Base-by-base conservation (phyloP, 805 yeast species). In the Saccharomycopsis selenospora region DNA sequence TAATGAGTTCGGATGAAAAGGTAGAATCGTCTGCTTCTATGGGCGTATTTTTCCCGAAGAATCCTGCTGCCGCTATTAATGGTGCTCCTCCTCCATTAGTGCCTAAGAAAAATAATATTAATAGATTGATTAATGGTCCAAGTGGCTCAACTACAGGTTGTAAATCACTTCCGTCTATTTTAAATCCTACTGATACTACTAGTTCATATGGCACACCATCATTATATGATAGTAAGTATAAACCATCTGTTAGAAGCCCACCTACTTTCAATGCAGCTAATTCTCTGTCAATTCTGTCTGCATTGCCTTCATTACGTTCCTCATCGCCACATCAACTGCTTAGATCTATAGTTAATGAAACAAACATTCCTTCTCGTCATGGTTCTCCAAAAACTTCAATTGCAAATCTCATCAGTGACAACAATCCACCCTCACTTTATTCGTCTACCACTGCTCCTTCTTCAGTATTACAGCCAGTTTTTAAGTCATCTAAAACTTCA, bases 311-410 rank as follows among this genome's bases (percentile, higher is more conserved):
- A 20, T 5, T 33, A 17, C 4, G 38, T 6, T 33, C 38, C 10
- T 7, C 38, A 20, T 33, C 38, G 4, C 38, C 38, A 6, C 5
- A 4, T 14, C 38, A 17, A 20, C 38, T 5, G 10, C 6, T 33
- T 20, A 7, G 38, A 14, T 33, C 38, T 17, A 7, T 33, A 14
- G 38, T 33, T 20, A 33, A 33, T 20, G 38, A 33, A 33, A 33
- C 20, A 17, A 17, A 10, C 17, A 33, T 33, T 14, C 38, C 38
- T 6, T 33, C 38, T 17, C 38, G 38, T 4, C 22, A 5, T 11
- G 14, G 26, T 6, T 42, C 51, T 10, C 49, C 46, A 24, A 43
- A 36, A 23, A 36, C 49, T 4, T 38, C 49, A 5, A 46, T 43
- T 13, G 33, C 47, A 13, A 41, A 45, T 28, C 30, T 13, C 25